Base-by-base conservation (phyloP, 73 alveolate genomes). In the Paramecium sexaurelia region DNA sequence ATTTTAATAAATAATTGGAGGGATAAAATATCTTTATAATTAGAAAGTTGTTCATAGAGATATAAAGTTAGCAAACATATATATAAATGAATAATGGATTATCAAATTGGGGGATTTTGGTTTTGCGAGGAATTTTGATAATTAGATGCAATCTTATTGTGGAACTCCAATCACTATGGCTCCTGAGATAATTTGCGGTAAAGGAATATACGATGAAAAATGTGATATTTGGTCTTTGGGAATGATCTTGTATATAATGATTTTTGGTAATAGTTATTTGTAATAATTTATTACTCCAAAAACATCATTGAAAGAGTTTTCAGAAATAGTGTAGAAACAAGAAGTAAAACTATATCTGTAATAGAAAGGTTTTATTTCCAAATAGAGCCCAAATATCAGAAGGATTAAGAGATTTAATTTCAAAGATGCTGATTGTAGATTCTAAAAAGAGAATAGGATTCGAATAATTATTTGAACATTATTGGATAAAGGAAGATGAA, bases 41-140 rank as follows among this genome's bases (percentile, higher is more conserved):
- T 68, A 92, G 56, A 94, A 94, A 22, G 92, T 96, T 67, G 94
- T 93, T 39, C 98, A 97, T 84, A 35, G 99, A 85, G 99, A 97
- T 84, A 56, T 97, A 19, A 97, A 97, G 83, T 97, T 97, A 1
- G 99, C 96, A 92, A 97, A 97, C 66, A 84, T 94, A 17, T 55
- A 92, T 37, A 92, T 94, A 17, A 83, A 73, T 37, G 19, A 66
- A 7, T 87, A 86, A 7, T 57, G 56, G 71, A 37, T 40, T 13
- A 61, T 86, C 13, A 86, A 86, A 40, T 45, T 86, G 32, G 93
- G 84, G 0, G 93, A 86, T 66, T 86, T 86, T 66, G 93, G 93
- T 35, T 86, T 86, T 86, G 93, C 93, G 5, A 29, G 56, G 7
- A 8, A 71, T 10, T 71, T 20, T 15, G 86, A 71, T 35, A 29